Base-by-base conservation (phyloP, 2,329 filamentous ascomycete species). In the Penicillium sumatraense region DNA sequence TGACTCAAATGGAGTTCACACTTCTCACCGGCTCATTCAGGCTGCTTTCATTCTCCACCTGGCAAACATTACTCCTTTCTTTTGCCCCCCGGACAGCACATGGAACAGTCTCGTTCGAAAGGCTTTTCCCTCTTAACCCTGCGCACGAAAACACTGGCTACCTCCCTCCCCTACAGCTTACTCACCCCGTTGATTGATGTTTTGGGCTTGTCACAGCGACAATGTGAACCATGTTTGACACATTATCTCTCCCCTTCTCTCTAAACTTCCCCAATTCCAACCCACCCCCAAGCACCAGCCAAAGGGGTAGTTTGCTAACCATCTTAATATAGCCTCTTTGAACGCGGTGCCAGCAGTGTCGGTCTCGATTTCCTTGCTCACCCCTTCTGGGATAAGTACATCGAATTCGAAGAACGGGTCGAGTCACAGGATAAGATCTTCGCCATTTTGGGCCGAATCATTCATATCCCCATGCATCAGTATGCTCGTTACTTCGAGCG, bases 341-440 rank as follows among this genome's bases (percentile, higher is more conserved):
- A 99, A 73, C 90, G 95, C 63, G 95, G 89, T 59, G 90, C 91
- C 24, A 83, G 84, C 26, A 88, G 85, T 66, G 92, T 96, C 36
- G 95, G 95, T 14, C 83, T 98, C 16, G 95, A 99, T 75, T 99
- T 96, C 71, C 82, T 96, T 26, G 89, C 93, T 2, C 92, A 97
- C 71, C 92, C 92, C 1, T 97, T 99, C 78, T 99, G 95, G 95
- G 95, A 99, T 75, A 98, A 96, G 77, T 99, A 96, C 70, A 86
- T 99, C 61, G 95, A 98, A 72, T 98, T 96, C 68, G 95, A 98
- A 72, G 93, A 97, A 72, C 89, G 93, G 1, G 82, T 93, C 58
- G 92, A 96, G 68, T 86, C 89, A 0, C 85, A 89, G 13, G 90
- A 96, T 60, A 91, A 87, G 67, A 90, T 97, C 51, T 96, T 96